Base-by-base conservation (phyloP, 768 basidiomycete species). In the Neoboletus brunneissimus region DNA sequence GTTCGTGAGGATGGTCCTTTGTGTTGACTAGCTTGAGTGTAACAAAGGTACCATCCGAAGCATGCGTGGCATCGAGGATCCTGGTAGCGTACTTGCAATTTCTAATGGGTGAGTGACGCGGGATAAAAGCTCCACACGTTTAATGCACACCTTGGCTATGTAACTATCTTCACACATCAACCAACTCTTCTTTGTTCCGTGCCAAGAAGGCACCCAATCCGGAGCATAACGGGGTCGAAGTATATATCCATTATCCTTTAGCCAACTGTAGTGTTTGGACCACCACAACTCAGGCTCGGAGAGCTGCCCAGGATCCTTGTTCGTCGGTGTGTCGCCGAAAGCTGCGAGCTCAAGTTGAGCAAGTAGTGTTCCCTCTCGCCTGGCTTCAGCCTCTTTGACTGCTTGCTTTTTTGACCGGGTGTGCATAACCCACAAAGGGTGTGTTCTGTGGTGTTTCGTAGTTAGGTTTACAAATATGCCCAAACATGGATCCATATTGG, bases 51-150 rank as follows among this genome's bases (percentile, higher is more conserved):
- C 67, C 68, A 53, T 78, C 74, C 9, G 38, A 51, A 9, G 59
- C 6, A 1, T 75, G 67, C 1, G 59, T 61, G 0, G 65, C 76
- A 56, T 76, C 76, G 13, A 73, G 56, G 8, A 65, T 50, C 47
- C 53, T 54, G 31, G 45, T 27, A 18, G 51, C 18, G 3, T 57
- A 59, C 66, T 62, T 12, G 0, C 0, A 35, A 0, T 59, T 49
- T 23, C 58, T 43, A 9, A 56, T 8, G 2, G 67, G 73, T 73
- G 12, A 65, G 46, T 0, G 64, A 15, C 15, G 5, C 8, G 9
- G 13, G 16, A 32, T 7, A 22, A 3, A 3, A 16, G 4, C 11
- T 25, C 10, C 1, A 27, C 15, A 41, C 12, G 12, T 3, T 4
- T 41, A 8, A 5, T 15, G 13, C 67, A 46, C 64, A 64, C 23